A percentile compares a stretch with the other conserved stretches of the same genome.
These are phyloP conservation scores for Polygonum maritimum DNA, from an alignment of 148 eudicot genomes.

Conservation along the genomic window DNA sequence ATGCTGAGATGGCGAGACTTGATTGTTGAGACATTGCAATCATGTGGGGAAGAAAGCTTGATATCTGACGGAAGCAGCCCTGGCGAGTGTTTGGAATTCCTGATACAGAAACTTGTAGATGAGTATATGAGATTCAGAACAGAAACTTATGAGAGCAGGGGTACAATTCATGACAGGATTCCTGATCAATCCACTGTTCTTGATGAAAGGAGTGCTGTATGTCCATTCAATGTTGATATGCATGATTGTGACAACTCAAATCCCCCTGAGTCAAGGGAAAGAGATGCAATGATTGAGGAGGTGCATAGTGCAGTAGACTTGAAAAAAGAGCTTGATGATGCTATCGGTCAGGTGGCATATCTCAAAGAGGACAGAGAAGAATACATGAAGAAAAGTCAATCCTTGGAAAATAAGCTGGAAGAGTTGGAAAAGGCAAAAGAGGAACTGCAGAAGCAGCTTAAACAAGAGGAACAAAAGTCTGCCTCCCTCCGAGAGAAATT, in stretches of 20 bases:
- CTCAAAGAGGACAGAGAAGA: conserved; percentile 57
- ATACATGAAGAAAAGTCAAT: conserved; percentile 36
- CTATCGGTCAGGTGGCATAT: conserved; percentile 33
- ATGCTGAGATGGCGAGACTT: conserved; percentile 50
- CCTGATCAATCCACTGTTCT: conserved; percentile 12
- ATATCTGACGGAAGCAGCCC: conserved; percentile 29
- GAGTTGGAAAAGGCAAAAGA: conserved; percentile 25
- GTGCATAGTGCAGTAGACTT: conserved; percentile 26
- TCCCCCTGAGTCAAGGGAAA: conserved; percentile 17
- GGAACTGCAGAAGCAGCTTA: conserved; percentile 53
- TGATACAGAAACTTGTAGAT: conserved; percentile 44
- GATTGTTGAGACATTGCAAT: conserved; percentile 40
- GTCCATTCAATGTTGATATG: conserved; percentile 18
- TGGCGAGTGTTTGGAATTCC: conserved; percentile 41
- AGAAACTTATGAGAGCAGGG: conserved; percentile 14
- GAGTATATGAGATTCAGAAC: conserved; percentile 19
- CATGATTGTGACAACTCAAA: conserved; percentile 17
- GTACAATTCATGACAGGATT: conserved; percentile 1
- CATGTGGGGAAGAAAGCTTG: conserved; percentile 34
- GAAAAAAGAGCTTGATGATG: conserved; percentile 47
- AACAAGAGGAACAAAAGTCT: conserved; percentile 91
- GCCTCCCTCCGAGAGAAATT: conserved; percentile 80
- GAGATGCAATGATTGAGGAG: conserved; percentile 25
- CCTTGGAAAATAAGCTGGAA: conserved; percentile 45
- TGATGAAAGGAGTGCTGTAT: conserved; percentile 13